These are phyloP conservation scores for Ascochyta rabiei DNA, from an alignment of 2,329 filamentous ascomycete species.

Conservation along the genomic window DNA sequence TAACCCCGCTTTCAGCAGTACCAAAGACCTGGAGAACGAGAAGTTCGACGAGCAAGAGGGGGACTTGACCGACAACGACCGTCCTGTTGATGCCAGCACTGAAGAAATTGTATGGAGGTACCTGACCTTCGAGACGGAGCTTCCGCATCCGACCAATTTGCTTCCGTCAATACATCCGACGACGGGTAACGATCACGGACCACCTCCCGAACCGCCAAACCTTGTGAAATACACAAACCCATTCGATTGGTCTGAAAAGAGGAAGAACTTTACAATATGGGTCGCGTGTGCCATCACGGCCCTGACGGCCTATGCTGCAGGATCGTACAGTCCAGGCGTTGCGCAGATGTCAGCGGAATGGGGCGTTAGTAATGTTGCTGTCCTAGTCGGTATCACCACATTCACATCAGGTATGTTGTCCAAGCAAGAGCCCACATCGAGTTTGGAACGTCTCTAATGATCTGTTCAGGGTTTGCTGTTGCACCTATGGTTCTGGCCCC, in stretches of 20 bases:
- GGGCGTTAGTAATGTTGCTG: slow-evolving; percentile 67
- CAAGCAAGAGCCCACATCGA: neutral
- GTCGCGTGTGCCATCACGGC: slow-evolving; percentile 78
- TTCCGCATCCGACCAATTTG: slow-evolving; percentile 55
- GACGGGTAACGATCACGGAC: slow-evolving; percentile 38
- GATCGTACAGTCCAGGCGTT: slow-evolving; percentile 75
- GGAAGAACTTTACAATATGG: slow-evolving; percentile 73
- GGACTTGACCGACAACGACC: slow-evolving; percentile 2
- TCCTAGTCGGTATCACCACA: slow-evolving; percentile 76
- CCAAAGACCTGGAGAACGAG: slow-evolving; percentile 22
- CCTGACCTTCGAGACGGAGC: slow-evolving; percentile 65
- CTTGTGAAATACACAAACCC: slow-evolving; percentile 72
- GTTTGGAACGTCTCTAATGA: neutral
- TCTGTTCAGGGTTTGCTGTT: slow-evolving; percentile 70
- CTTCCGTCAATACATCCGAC: slow-evolving; percentile 9
- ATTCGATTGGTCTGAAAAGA: slow-evolving; percentile 71
- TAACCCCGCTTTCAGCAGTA: slow-evolving; percentile 18
- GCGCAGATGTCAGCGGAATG: slow-evolving; percentile 70
- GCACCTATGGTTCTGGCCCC: slow-evolving; percentile 89
- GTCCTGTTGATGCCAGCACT: neutral
- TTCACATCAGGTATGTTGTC: slow-evolving; percentile 63
- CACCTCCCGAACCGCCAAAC: slow-evolving; percentile 66
- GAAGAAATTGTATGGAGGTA: slow-evolving; percentile 62
- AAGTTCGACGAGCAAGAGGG: slow-evolving; percentile 24
- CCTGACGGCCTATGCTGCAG: slow-evolving; percentile 80